phyloP scores from a whole-genome alignment of 2,329 filamentous ascomycete genomes.

The Ceratocystis destructans region DNA sequence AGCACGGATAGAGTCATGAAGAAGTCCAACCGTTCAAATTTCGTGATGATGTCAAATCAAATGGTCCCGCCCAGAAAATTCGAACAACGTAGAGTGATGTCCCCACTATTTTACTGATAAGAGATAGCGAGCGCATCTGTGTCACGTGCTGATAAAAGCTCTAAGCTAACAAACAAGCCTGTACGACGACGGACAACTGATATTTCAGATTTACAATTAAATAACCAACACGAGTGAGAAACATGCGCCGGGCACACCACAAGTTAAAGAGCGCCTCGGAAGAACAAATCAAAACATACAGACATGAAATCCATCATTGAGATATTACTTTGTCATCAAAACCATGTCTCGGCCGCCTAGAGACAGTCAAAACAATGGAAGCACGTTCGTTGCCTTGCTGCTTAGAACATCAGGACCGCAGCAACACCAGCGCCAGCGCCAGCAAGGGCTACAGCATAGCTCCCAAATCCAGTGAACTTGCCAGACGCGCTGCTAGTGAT shows the following conservation, averaged over 20 bases:
- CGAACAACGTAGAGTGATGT: background rate
- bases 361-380: background rate
- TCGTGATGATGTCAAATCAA: conserved; percentile 8
- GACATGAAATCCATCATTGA: background rate
- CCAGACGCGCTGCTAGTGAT: conserved; percentile 3
- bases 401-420: conserved; percentile 8
- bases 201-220: background rate
- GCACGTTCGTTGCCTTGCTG: background rate
- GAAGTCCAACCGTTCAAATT: background rate
- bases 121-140: background rate
- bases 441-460: background rate
- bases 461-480: background rate
- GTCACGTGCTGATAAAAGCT: background rate
- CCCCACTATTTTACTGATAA: conserved; percentile 1
- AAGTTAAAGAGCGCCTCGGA: background rate
- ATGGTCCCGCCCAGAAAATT: conserved; percentile 5
- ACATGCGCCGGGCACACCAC: background rate
- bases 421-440: conserved; percentile 1
- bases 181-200: background rate
- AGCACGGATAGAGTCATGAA: background rate
- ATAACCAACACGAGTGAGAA: background rate
- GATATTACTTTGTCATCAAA: background rate
- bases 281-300: background rate
- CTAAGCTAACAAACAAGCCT: background rate
- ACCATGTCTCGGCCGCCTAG: background rate